A percentile compares a stretch with the other conserved stretches of the same genome.
Evolutionary conservation across 441 rosid species (phyloP).

Genomic region (Eutrema salsugineum): DNA sequence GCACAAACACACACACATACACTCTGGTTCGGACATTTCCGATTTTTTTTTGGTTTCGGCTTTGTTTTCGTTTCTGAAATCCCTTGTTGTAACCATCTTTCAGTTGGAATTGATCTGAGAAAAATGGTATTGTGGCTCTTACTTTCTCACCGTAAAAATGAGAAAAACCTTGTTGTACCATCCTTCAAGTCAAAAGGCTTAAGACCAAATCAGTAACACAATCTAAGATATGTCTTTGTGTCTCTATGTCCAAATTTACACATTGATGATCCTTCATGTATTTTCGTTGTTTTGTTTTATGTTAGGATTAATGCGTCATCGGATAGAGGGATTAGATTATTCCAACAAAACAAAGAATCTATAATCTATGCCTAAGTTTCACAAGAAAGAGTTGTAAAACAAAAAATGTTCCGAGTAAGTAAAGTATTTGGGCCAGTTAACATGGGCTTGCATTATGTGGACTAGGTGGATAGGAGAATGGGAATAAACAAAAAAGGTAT

Average conservation of each 20-base stretch:
- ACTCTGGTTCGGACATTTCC: constrained; percentile 19
- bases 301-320: not conserved
- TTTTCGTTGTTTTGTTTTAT: no score
- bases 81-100: constrained; percentile 18
- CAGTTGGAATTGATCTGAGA: constrained; percentile 7
- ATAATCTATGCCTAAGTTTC: not conserved
- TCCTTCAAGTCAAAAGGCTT: not conserved
- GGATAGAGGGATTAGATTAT: not conserved
- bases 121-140: not conserved
- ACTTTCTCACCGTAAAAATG: constrained; percentile 7
- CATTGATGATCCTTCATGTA: not conserved
- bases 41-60: constrained; percentile 1
- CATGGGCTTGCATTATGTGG: not conserved
- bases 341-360: not conserved
- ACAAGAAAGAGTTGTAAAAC: not conserved
- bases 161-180: constrained; percentile 11
- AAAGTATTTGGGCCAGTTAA: not conserved
- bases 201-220: not conserved
- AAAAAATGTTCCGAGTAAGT: not conserved
- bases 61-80: not conserved
- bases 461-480: not conserved
- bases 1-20: not conserved
- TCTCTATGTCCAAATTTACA: not conserved
- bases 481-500: not conserved
- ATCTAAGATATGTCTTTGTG: not conserved